Conservation (phyloP, 257 asterid species). For the Solanum habrochaites region DNA sequence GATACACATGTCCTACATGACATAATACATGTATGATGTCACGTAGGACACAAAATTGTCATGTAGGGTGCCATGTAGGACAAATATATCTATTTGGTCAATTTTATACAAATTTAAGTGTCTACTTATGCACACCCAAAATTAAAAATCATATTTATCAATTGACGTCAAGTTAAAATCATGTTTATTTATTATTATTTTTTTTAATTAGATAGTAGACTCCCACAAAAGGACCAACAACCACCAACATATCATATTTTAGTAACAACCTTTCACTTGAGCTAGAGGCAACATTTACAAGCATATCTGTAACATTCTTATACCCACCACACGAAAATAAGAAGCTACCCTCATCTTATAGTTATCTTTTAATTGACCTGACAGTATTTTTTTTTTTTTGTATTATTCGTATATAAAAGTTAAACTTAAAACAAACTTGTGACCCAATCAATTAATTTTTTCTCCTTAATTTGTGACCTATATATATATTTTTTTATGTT, state of each 20-base stretch:
- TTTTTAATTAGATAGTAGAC: not conserved
- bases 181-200: too few relatives aligned
- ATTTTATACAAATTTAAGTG: too few relatives aligned
- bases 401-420: not conserved
- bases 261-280: not conserved
- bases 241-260: not conserved
- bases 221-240: not conserved
- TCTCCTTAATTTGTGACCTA: not conserved
- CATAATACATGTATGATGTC: not conserved
- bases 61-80: too few relatives aligned
- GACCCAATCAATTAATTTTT: not conserved
- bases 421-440: not conserved
- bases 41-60: not conserved
- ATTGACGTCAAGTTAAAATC: too few relatives aligned
- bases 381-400: too few relatives aligned
- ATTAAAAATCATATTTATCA: too few relatives aligned
- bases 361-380: too few relatives aligned
- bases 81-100: not conserved
- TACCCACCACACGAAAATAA: not conserved
- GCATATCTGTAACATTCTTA: not conserved
- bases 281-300: not conserved
- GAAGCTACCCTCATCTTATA: not conserved
- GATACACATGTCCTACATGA: not conserved
- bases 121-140: not conserved
- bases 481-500: too few relatives aligned